Evolutionary conservation across 768 basidiomycete species (phyloP), one percentile per base, ranked within the genome.

Genomic region (Amanita molliuscula): DNA sequence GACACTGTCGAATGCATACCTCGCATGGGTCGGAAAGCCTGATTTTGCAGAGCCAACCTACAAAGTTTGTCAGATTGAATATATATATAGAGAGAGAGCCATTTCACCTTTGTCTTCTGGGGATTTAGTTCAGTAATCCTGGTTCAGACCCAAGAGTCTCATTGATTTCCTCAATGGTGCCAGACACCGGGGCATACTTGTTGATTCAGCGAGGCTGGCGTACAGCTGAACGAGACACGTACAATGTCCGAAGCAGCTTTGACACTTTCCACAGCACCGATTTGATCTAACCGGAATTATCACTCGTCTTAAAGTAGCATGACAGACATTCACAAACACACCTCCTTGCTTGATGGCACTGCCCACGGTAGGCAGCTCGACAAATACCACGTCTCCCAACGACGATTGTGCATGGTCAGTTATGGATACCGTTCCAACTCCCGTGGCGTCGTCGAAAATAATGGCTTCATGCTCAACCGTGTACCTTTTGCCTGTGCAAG

Each of bases 21-120:
- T 98, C 88, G 1, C 73, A 65, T 4, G 84, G 82, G 51, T 88
- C 67, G 18, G 85, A 77, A 40, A 96, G 65, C 63, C 84, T 80
- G 59, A 99, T 84, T 73, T 89, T 94, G 81, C 86, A 93, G 41
- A 99, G 79, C 95, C 95, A 99, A 50, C 95, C 94, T 97, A 55
- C 6, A 7, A 18, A n/a, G 26, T 16, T 20, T 20, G 35, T 16
- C 28, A 35, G 25, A 28, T 21, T 34, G n/a, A n/a, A 0, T 9
- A 26, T 21, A n/a, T 26, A 37, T 31, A 35, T 25, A 28, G 35
- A 26, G 18, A 33, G 23, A 44, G 13, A 16, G 9, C 26, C 11
- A n/a, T 25, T 28, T 31, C 56, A 93, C 95, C 95, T 62, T 88
- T 71, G 21, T 78, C 75, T 62, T 94, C 86, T 0, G 92, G 79